Conservation (phyloP, 495 filamentous ascomycete species). For the Annulohypoxylon stygium region DNA sequence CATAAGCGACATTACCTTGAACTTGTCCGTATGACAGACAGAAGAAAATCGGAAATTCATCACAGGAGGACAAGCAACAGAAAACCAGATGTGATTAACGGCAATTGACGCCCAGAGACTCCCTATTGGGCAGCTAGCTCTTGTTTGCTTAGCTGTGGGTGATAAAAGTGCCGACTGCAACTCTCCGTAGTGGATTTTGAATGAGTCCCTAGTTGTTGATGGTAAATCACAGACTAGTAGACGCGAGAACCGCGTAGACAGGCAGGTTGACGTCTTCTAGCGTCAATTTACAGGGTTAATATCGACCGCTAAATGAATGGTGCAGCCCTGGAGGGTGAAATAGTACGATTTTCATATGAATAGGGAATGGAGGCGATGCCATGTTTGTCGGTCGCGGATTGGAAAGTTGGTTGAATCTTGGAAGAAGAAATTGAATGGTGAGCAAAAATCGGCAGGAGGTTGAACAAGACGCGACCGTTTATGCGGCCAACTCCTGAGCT, state of each 20-base stretch:
- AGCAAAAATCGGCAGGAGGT: constrained; percentile 8
- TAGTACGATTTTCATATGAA: constrained; percentile 18
- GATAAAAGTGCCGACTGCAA: constrained; percentile 23
- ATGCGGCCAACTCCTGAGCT: constrained; percentile 25
- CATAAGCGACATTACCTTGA: neutral
- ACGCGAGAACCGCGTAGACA: constrained; percentile 6
- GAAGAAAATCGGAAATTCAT: neutral
- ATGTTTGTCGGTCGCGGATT: constrained; percentile 11
- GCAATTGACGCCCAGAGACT: constrained; percentile 11
- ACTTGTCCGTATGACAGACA: neutral
- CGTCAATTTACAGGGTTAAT: neutral
- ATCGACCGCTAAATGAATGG: neutral
- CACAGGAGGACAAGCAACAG: constrained; percentile 13
- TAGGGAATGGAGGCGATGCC: neutral
- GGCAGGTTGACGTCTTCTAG: neutral
- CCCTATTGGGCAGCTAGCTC: constrained; percentile 11
- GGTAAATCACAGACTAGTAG: neutral
- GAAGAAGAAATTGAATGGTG: constrained; percentile 7
- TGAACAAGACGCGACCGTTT: constrained; percentile 38
- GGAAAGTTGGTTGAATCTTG: neutral
- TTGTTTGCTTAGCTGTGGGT: constrained; percentile 25
- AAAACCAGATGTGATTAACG: constrained; percentile 8
- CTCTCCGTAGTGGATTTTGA: neutral
- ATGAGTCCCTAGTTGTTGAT: neutral
- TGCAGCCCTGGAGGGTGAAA: neutral